Base-by-base conservation (phyloP, 2,329 filamentous ascomycete genomes). In the Venturiaceae sp. region DNA sequence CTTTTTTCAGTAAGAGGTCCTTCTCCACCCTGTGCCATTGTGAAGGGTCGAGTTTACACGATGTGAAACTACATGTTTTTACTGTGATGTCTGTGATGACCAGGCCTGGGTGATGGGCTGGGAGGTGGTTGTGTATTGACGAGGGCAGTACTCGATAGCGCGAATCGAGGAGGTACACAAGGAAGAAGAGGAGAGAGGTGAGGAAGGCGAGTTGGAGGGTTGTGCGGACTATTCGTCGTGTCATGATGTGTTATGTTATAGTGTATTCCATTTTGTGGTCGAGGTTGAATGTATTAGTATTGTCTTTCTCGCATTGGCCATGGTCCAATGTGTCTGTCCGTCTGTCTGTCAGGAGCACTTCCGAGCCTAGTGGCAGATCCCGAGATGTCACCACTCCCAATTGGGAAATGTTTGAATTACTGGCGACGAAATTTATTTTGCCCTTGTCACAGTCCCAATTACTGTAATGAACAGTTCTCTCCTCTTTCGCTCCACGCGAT, bases 11-110 rank as follows among this genome's bases (percentile, higher is more conserved):
- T 69, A 90, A 94, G 0, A 96, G 80, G 68, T 96, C 90, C 74
- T 96, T 96, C 63, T 95, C 88, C 62, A 96, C 78, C 53, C 88
- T 86, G 65, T 90, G 85, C 92, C 92, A 96, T 62, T 82, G 77
- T 46, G 83, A 75, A 37, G 79, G 72, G 66, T 94, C 86, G 62
- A 94, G 81, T 62, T 84, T 84, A 75, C 90, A 95, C 47, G 81
- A 86, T 3, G 87, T 86, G 13, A 80, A 80, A 8, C 87, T 90
- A 74, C 92, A 96, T 55, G 81, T 86, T 19, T 83, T 81, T 62
- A 96, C 80, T 34, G 85, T 88, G 60, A 96, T 80, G 74, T 96
- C 92, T 68, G 90, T 95, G 66, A 96, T 83, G 66, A 95, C 85
- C 60, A 87, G 81, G 63, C 91, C 91, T 46, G 88, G 83, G 68